Evolutionary conservation across 1,284 basidiomycete species (phyloP).

Genomic region (Cryptococcus sp.): DNA sequence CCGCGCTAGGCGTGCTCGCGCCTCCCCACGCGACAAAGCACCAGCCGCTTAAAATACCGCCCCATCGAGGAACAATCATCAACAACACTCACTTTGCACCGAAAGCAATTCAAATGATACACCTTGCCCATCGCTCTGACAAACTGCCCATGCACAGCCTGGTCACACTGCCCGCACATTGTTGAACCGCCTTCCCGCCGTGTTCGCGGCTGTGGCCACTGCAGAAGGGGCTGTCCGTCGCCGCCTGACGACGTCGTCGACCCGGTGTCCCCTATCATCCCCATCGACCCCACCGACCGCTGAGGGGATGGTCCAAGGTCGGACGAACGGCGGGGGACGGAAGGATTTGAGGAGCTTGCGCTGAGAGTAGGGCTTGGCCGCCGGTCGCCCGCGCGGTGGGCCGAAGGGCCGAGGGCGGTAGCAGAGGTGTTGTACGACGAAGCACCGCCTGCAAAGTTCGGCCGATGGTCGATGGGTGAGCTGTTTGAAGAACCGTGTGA

Average conservation of each 20-base stretch:
- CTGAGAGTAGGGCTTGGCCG: background rate
- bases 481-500: slow-evolving; percentile 22
- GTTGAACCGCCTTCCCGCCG: slow-evolving; percentile 21
- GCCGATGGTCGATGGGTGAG: slow-evolving; percentile 31
- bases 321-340: background rate
- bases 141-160: slow-evolving; percentile 70
- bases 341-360: background rate
- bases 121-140: slow-evolving; percentile 92
- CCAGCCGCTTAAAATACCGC: background rate
- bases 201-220: slow-evolving; percentile 18
- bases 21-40: background rate
- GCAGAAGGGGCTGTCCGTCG: slow-evolving; percentile 12
- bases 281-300: no score
- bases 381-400: background rate
- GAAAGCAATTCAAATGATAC: slow-evolving; percentile 95
- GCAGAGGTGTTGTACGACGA: slow-evolving; percentile 3
- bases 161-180: slow-evolving; percentile 47
- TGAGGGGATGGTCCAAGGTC: background rate
- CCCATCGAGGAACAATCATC: background rate
- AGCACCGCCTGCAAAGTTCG: slow-evolving; percentile 12
- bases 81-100: slow-evolving; percentile 71
- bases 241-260: background rate
- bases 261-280: no score
- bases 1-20: background rate
- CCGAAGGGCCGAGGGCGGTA: slow-evolving; percentile 2